Evolutionary conservation across 2,329 filamentous ascomycete genomes (phyloP).

Genomic region (Calonectria hawksworthii): DNA sequence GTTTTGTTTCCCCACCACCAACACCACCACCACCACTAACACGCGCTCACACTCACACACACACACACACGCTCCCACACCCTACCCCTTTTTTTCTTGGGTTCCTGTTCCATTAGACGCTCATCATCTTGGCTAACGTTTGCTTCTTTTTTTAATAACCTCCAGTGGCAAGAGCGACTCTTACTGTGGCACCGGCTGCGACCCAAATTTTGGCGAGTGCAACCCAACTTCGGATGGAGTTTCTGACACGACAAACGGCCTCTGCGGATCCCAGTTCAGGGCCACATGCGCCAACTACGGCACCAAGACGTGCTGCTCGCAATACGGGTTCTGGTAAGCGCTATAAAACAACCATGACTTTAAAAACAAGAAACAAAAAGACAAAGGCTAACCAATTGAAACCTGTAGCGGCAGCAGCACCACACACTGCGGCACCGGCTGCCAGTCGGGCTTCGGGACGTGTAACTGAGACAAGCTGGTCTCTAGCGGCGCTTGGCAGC

Average conservation of each 20-base stretch:
- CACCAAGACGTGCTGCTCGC: conserved; percentile 53
- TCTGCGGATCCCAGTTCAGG: conserved; percentile 50
- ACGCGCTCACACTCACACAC: neutral
- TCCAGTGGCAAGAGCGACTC: conserved; percentile 33
- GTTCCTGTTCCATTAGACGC: neutral
- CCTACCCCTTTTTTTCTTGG: neutral
- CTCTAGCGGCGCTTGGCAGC: neutral
- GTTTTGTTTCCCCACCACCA: neutral
- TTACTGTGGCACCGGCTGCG: conserved; percentile 57
- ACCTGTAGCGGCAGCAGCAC: conserved; percentile 44
- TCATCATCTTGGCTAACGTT: conserved; percentile 25
- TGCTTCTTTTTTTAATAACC: conserved; percentile 46
- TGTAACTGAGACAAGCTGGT: conserved; percentile 42
- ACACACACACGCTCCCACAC: neutral
- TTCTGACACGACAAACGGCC: conserved; percentile 52
- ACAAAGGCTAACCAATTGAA: conserved; percentile 13
- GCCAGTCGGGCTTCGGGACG: conserved; percentile 51
- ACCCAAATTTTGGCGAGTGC: conserved; percentile 53
- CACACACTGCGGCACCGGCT: conserved; percentile 51
- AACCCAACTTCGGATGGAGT: conserved; percentile 38
- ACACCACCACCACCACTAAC: neutral
- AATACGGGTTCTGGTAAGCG: conserved; percentile 53
- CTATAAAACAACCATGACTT: neutral
- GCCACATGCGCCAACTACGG: conserved; percentile 51
- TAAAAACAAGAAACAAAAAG: neutral